phyloP scores from a whole-genome alignment of 2,329 filamentous ascomycete species.

The Onygena corvina region DNA sequence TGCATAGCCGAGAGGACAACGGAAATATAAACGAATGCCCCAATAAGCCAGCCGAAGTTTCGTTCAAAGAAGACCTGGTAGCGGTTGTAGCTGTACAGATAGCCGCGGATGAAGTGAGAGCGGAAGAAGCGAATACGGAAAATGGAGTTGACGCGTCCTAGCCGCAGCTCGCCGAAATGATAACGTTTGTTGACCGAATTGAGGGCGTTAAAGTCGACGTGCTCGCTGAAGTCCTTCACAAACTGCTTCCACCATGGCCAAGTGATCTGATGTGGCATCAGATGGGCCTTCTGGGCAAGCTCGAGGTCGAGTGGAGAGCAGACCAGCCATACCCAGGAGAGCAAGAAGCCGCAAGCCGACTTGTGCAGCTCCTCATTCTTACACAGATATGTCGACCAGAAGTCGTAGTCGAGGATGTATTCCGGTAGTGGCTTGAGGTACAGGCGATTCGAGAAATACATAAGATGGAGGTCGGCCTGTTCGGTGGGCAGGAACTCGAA shows the following conservation, averaged over 20 bases:
- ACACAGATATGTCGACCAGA: slow-evolving; percentile 20
- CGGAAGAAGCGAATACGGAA: slow-evolving; percentile 25
- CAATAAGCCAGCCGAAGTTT: slow-evolving; percentile 34
- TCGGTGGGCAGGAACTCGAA: slow-evolving; percentile 20
- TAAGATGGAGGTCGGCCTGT: slow-evolving; percentile 19
- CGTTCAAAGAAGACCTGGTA: slow-evolving; percentile 35
- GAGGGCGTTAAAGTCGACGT: slow-evolving; percentile 22
- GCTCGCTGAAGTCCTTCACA: slow-evolving; percentile 22
- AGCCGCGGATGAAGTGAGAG: slow-evolving; percentile 22
- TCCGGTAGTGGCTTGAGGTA: slow-evolving; percentile 23
- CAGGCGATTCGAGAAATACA: slow-evolving; percentile 17
- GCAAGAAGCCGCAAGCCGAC: slow-evolving; percentile 29
- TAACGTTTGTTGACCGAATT: slow-evolving; percentile 30
- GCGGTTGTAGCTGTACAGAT: slow-evolving; percentile 22
- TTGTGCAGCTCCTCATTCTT: slow-evolving; percentile 17
- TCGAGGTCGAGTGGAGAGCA: slow-evolving; percentile 29
- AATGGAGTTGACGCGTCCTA: slow-evolving; percentile 36
- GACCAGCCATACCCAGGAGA: slow-evolving; percentile 34
- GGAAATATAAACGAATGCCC: slow-evolving; percentile 33
- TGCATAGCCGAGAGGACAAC: slow-evolving; percentile 42
- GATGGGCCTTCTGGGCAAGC: slow-evolving; percentile 22
- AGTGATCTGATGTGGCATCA: slow-evolving; percentile 25
- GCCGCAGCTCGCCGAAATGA: slow-evolving; percentile 35
- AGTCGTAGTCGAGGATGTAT: slow-evolving; percentile 18
- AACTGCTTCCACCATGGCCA: slow-evolving; percentile 33